Base-by-base conservation (phyloP, 2,329 filamentous ascomycete genomes). In the Epichloe sylvatica region DNA sequence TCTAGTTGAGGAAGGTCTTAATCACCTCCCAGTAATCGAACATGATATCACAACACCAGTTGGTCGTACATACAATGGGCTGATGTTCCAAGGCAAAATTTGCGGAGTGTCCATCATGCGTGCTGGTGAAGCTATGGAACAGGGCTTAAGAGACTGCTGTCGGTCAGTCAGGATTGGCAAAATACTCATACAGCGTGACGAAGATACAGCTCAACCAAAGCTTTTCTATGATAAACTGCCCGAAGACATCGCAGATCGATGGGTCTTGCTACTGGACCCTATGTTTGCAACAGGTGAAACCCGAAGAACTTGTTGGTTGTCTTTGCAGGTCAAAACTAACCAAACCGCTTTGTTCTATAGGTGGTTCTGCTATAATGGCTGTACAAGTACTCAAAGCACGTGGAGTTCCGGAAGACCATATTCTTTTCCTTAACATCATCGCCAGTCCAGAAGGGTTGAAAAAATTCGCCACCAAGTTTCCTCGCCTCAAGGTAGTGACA, bases 21-120 rank as follows among this genome's bases (percentile, higher is more conserved):
- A 98, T 67, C 92, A 98, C 66, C 78, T 98, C 40, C 92, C 92
- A 1, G 88, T 94, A 17, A 81, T 94, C 47, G 84, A 88, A 62
- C 87, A 94, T 60, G 81, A 83, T 33, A 85, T 98, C 61, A 94
- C 84, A 40, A 97, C 92, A 6, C 92, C 92, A 0, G 86, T 96
- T 41, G 91, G 90, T 39, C 82, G 84, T 54, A 80, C 80, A 47
- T 98, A 98, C 68, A 80, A 85, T 35, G 92, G 92, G 30, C 86
- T 98, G 55, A 85, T 86, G 69, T 98, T 98, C 62, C 84, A 97
- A 66, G 92, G 92, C 56, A 96, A 97, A 71, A 98, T 98, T 59
- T 98, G 92, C 63, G 92, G 92, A 49, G 92, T 98, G 15, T 94
- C 87, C 6, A 98, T 98, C 60, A 97, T 98, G 92, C 81, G 92